Conservation (phyloP, 257 asterid genomes). For the Solanum bukasovii region DNA sequence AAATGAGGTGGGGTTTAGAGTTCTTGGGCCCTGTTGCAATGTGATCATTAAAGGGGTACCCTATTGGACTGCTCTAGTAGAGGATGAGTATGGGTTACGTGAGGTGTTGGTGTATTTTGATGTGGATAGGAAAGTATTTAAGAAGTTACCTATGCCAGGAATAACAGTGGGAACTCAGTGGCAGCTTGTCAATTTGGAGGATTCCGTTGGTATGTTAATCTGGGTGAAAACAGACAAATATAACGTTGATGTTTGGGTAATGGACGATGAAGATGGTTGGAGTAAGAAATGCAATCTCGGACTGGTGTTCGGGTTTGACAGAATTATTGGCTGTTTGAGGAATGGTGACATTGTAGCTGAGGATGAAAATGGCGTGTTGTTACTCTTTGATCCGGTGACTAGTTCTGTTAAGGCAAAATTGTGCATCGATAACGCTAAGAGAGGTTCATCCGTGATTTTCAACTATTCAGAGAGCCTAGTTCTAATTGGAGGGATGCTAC, state of each 20-base stretch:
- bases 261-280: conserved; percentile 5
- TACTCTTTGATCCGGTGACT: background rate
- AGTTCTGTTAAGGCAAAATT: background rate
- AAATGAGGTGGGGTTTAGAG: background rate
- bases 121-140: background rate
- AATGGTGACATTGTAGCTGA: conserved; percentile 1
- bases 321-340: background rate
- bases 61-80: background rate
- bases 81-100: background rate
- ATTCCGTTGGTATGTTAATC: background rate
- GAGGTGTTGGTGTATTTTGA: background rate
- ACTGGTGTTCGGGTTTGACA: background rate
- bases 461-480: background rate
- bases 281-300: background rate
- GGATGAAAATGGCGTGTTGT: background rate
- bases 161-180: background rate
- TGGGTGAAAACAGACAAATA: background rate
- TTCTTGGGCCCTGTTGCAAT: background rate
- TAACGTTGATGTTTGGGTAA: background rate
- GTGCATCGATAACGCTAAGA: background rate
- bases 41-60: background rate
- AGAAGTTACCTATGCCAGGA: background rate
- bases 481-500: background rate
- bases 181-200: background rate
- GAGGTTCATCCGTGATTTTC: background rate